Conservation (phyloP, 2,329 filamentous ascomycete species). For the Botrytis cinerea region DNA sequence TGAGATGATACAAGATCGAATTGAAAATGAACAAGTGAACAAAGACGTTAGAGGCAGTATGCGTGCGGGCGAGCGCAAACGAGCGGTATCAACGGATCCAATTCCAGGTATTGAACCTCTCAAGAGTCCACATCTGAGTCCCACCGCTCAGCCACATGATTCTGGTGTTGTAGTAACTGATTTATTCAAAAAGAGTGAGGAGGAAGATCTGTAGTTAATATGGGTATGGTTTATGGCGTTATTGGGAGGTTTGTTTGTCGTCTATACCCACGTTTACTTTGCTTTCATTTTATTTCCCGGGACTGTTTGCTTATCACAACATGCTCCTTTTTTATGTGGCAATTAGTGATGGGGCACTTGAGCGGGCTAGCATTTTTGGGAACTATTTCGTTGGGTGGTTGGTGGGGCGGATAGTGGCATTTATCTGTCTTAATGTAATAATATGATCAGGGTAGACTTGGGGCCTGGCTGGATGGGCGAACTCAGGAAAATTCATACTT, state of each 20-base stretch:
- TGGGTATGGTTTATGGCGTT: conserved; percentile 8
- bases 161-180: conserved; percentile 19
- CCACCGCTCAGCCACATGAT: conserved; percentile 15
- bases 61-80: conserved; percentile 51
- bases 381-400: conserved; percentile 1
- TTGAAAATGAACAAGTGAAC: conserved; percentile 73
- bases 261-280: conserved; percentile 27
- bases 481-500: conserved; percentile 16
- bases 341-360: conserved; percentile 5
- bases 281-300: conserved; percentile 13
- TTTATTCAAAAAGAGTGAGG: conserved; percentile 20
- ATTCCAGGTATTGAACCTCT: conserved; percentile 18
- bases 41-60: conserved; percentile 68
- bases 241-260: conserved; percentile 17
- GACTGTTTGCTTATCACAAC: conserved; percentile 10
- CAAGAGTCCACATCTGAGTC: conserved; percentile 9
- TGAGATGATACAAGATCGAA: conserved; percentile 91
- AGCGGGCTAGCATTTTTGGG: conserved; percentile 6
- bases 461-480: conserved; percentile 13
- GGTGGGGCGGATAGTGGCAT: conserved; percentile 12
- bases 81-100: conserved; percentile 8
- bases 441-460: conserved; percentile 18
- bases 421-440: conserved; percentile 18
- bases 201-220: conserved; percentile 16
- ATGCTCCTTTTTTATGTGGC: conserved; percentile 4